phyloP scores from a whole-genome alignment of 1,284 basidiomycete species.

The Vanrija pseudolonga region DNA sequence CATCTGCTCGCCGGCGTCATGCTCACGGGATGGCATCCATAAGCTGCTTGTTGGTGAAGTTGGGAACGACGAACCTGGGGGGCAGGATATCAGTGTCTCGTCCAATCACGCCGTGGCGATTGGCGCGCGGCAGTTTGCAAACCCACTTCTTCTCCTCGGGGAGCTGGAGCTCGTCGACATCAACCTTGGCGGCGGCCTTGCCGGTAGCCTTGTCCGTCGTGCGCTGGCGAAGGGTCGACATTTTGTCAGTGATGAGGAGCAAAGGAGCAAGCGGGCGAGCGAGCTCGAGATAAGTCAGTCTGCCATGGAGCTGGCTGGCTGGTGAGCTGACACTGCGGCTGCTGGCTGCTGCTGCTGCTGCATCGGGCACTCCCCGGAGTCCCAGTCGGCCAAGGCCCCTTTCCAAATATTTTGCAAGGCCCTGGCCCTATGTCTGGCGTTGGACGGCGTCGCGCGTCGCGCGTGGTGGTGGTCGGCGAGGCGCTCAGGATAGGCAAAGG shows the following conservation, averaged over 20 bases:
- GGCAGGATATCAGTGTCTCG: neutral
- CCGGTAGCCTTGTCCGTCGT: neutral
- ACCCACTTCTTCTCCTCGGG: slow-evolving; percentile 9
- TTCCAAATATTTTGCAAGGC: no score
- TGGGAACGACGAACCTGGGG: slow-evolving; percentile 45
- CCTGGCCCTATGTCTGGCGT: no score
- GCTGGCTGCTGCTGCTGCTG: neutral
- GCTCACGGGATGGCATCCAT: slow-evolving; percentile 79
- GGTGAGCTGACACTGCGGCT: neutral
- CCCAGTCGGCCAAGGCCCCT: neutral
- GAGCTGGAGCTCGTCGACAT: slow-evolving; percentile 6
- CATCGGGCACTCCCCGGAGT: neutral
- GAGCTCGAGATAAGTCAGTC: no score
- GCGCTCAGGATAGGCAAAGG: no score
- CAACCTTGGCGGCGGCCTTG: slow-evolving; percentile 4
- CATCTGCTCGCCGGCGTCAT: neutral
- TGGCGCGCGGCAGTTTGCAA: no score
- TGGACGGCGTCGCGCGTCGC: no score
- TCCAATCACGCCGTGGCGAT: neutral
- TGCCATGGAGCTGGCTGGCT: neutral
- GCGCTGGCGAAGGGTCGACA: slow-evolving; percentile 13
- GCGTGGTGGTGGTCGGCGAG: no score
- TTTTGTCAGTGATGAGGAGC: slow-evolving; percentile 1
- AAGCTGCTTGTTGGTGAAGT: slow-evolving; percentile 55
- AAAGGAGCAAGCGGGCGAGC: neutral